These are phyloP conservation scores for Lolium perenne DNA, from an alignment of 176 grass and related monocot species.

Conservation along the genomic window DNA sequence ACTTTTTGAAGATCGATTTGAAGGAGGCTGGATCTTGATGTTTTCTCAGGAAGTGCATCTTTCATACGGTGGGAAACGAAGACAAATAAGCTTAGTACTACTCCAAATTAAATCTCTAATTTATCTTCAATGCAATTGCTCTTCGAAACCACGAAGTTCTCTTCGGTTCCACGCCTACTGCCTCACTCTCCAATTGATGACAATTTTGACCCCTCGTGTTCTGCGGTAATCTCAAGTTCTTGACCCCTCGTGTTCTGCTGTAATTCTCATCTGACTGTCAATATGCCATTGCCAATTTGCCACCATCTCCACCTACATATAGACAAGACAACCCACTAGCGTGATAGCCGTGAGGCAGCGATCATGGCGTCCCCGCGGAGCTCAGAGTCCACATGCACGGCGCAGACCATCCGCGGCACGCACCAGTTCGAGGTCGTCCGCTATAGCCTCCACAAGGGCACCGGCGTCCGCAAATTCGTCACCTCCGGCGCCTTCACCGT, in stretches of 20 bases:
- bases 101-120: too few relatives aligned
- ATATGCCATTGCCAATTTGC: background rate
- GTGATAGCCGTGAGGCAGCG: background rate
- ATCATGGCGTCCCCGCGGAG: background rate
- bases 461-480: background rate
- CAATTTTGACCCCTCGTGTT: too few relatives aligned
- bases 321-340: background rate
- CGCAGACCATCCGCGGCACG: background rate
- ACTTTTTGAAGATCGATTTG: too few relatives aligned
- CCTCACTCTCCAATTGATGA: background rate
- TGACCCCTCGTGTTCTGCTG: too few relatives aligned
- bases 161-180: too few relatives aligned
- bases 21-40: too few relatives aligned
- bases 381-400: background rate
- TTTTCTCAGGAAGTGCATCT: too few relatives aligned
- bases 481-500: background rate
- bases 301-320: background rate
- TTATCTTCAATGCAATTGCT: too few relatives aligned
- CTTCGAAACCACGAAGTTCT: too few relatives aligned
- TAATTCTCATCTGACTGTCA: background rate
- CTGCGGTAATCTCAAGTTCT: too few relatives aligned
- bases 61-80: too few relatives aligned
- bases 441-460: conserved; percentile 16
- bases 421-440: background rate
- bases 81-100: too few relatives aligned